Evolutionary conservation across 192 early-diverging fungal species (phyloP).

Genomic region (Dispira simplex): DNA sequence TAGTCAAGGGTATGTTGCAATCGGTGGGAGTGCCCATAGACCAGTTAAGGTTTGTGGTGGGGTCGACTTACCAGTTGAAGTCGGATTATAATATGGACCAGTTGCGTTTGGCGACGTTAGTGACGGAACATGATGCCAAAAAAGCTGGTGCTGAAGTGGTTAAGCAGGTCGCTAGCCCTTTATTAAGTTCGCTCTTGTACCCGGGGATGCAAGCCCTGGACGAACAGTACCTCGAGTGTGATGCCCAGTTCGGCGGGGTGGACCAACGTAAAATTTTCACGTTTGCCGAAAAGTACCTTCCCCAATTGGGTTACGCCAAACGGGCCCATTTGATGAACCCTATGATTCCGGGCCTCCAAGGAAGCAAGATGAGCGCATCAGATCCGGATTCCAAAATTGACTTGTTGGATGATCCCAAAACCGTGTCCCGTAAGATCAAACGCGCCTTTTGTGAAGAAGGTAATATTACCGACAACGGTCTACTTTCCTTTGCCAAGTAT

Average conservation of each 20-base stretch:
- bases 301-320: slow-evolving; percentile 88
- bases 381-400: slow-evolving; percentile 98
- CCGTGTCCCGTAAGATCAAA: slow-evolving; percentile 72
- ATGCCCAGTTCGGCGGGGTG: slow-evolving; percentile 93
- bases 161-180: slow-evolving; percentile 80
- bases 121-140: slow-evolving; percentile 91
- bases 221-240: slow-evolving; percentile 90
- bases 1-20: slow-evolving; percentile 79
- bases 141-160: slow-evolving; percentile 98
- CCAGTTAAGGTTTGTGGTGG: slow-evolving; percentile 81
- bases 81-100: slow-evolving; percentile 82
- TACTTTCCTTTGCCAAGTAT: slow-evolving; percentile 74
- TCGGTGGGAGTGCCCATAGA: slow-evolving; percentile 92
- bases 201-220: slow-evolving; percentile 95
- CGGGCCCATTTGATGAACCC: slow-evolving; percentile 95
- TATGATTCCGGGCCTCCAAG: slow-evolving; percentile 91
- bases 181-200: slow-evolving; percentile 91
- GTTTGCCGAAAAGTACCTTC: slow-evolving; percentile 91
- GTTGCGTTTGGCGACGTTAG: slow-evolving; percentile 67
- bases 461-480: slow-evolving; percentile 81
- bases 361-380: slow-evolving; percentile 91
- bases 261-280: slow-evolving; percentile 99
- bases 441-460: slow-evolving; percentile 97
- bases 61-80: slow-evolving; percentile 80
- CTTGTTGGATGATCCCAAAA: slow-evolving; percentile 69